A percentile compares a stretch with the other conserved stretches of the same genome.
These are phyloP conservation scores for Tricholoma flavovirens DNA, from an alignment of 768 basidiomycete genomes.

Conservation along the genomic window DNA sequence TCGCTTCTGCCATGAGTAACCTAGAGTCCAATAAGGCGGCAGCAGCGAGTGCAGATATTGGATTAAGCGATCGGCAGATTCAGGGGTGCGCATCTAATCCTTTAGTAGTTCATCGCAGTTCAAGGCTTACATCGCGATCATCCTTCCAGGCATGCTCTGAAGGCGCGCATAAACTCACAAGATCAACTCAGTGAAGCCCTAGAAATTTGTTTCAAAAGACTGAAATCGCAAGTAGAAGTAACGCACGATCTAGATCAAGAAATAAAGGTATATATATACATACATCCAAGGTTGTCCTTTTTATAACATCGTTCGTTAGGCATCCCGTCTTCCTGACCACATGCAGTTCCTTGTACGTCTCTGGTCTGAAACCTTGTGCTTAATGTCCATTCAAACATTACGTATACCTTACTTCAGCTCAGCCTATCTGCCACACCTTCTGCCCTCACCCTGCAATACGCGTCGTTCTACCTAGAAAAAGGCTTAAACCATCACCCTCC, in stretches of 20 bases:
- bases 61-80: conserved; percentile 48
- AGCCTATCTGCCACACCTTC: conserved; percentile 51
- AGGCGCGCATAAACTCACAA: conserved; percentile 63
- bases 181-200: conserved; percentile 60
- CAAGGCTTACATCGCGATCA: background rate
- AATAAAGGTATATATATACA: conserved; percentile 42
- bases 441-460: conserved; percentile 42
- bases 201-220: conserved; percentile 40
- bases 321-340: conserved; percentile 61
- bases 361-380: background rate
- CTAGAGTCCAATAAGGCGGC: conserved; percentile 53
- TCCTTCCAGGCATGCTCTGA: conserved; percentile 47
- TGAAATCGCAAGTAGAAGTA: conserved; percentile 45
- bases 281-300: background rate
- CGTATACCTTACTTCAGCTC: conserved; percentile 33
- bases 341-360: conserved; percentile 62
- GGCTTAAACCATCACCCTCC: conserved; percentile 39
- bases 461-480: conserved; percentile 46
- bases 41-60: conserved; percentile 51
- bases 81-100: conserved; percentile 41
- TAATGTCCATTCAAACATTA: background rate
- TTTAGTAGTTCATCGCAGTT: background rate
- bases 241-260: conserved; percentile 59
- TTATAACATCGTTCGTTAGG: conserved; percentile 28
- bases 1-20: conserved; percentile 54